phyloP scores from a whole-genome alignment of 129 eudicot genomes.

The Sambucus nigra region DNA sequence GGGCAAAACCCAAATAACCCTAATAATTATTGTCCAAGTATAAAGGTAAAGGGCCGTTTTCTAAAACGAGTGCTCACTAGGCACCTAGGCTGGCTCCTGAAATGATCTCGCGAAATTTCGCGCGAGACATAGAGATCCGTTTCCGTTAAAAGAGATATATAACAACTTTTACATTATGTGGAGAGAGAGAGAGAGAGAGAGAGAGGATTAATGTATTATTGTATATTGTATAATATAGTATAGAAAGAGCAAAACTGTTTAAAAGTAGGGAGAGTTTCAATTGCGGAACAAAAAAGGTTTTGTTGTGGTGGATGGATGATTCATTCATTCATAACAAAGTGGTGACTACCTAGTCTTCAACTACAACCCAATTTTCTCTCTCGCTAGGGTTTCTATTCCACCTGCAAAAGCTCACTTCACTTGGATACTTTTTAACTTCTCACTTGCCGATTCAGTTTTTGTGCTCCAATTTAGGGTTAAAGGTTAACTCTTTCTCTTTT shows the following conservation, averaged over 20 bases:
- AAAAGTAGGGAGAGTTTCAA: background rate
- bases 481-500: background rate
- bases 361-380: conserved; percentile 1
- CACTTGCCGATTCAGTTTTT: background rate
- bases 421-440: background rate
- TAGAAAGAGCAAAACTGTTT: background rate
- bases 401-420: background rate
- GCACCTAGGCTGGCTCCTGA: background rate
- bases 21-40: too few species aligned
- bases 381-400: background rate
- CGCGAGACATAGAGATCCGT: background rate
- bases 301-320: background rate
- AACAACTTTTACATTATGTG: background rate
- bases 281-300: background rate
- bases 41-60: too few species aligned
- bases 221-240: background rate
- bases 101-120: background rate
- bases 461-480: background rate
- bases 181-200: conserved; percentile 4
- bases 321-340: background rate
- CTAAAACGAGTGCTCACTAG: background rate
- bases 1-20: too few species aligned
- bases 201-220: background rate
- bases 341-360: background rate
- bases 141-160: background rate